phyloP scores from a whole-genome alignment of 768 basidiomycete species.

The Boletus coccyginus region DNA sequence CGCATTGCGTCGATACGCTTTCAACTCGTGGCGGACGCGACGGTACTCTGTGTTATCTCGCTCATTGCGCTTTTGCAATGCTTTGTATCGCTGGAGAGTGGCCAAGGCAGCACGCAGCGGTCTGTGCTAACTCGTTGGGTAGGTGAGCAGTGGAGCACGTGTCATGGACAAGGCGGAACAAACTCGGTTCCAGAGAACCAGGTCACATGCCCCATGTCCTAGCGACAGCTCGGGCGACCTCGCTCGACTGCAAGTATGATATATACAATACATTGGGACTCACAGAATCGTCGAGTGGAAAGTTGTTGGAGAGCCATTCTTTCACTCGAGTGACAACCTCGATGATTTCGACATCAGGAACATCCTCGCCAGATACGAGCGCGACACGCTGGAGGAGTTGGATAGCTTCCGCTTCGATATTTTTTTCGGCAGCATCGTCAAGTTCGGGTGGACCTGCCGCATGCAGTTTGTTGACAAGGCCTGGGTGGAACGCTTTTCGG shows the following conservation, averaged over 20 bases:
- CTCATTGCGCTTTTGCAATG: slow-evolving; percentile 33
- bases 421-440: slow-evolving; percentile 34
- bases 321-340: slow-evolving; percentile 48
- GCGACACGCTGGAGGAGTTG: slow-evolving; percentile 35
- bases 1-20: slow-evolving; percentile 26
- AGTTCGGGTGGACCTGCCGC: slow-evolving; percentile 47
- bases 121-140: slow-evolving; percentile 26
- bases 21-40: slow-evolving; percentile 32
- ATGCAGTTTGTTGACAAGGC: slow-evolving; percentile 64
- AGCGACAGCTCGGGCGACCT: neutral
- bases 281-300: slow-evolving; percentile 39
- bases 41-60: slow-evolving; percentile 33
- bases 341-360: slow-evolving; percentile 32
- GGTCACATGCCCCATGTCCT: neutral
- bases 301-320: slow-evolving; percentile 45
- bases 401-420: slow-evolving; percentile 41
- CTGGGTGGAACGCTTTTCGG: slow-evolving; percentile 55
- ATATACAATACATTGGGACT: slow-evolving; percentile 15
- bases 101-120: slow-evolving; percentile 32
- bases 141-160: slow-evolving; percentile 26
- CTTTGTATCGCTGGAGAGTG: slow-evolving; percentile 39
- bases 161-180: slow-evolving; percentile 15
- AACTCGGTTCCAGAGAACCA: slow-evolving; percentile 16
- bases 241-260: too few relatives aligned
- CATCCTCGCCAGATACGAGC: slow-evolving; percentile 32